A percentile compares a stretch with the other conserved stretches of the same genome.
phyloP scores from a whole-genome alignment of 305 asterid species.

The Coffea humblotiana region DNA sequence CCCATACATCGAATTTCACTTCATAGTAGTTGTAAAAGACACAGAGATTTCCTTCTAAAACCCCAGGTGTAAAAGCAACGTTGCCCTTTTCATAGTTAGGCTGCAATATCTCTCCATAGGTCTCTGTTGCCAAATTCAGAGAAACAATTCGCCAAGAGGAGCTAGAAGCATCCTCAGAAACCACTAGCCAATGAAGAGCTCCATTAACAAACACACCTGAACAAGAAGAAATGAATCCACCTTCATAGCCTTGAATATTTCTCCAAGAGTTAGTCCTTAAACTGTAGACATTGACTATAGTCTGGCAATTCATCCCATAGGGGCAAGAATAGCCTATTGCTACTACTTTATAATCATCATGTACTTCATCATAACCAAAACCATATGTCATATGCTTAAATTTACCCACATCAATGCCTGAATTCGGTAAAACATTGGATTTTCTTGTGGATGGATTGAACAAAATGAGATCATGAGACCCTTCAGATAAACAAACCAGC shows the following conservation, averaged over 20 bases:
- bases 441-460: slow-evolving; percentile 51
- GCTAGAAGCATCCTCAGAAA: not conserved
- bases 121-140: slow-evolving; percentile 41
- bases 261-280: slow-evolving; percentile 43
- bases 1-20: slow-evolving; percentile 35
- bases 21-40: slow-evolving; percentile 26
- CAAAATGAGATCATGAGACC: slow-evolving; percentile 24
- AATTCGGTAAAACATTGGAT: slow-evolving; percentile 31
- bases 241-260: slow-evolving; percentile 30
- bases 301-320: slow-evolving; percentile 7
- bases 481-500: slow-evolving; percentile 36
- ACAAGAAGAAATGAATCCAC: slow-evolving; percentile 26
- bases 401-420: slow-evolving; percentile 10
- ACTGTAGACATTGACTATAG: slow-evolving; percentile 39
- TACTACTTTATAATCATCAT: slow-evolving; percentile 54
- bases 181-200: slow-evolving; percentile 42
- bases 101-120: slow-evolving; percentile 35
- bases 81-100: slow-evolving; percentile 35
- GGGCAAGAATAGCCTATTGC: slow-evolving; percentile 34
- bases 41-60: slow-evolving; percentile 39
- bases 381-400: slow-evolving; percentile 30
- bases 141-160: slow-evolving; percentile 35
- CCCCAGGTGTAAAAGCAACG: slow-evolving; percentile 24
- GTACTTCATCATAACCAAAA: slow-evolving; percentile 35
- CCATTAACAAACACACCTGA: slow-evolving; percentile 44